Conservation (phyloP, 2,329 filamentous ascomycete genomes). For the Microdochium paspali region DNA sequence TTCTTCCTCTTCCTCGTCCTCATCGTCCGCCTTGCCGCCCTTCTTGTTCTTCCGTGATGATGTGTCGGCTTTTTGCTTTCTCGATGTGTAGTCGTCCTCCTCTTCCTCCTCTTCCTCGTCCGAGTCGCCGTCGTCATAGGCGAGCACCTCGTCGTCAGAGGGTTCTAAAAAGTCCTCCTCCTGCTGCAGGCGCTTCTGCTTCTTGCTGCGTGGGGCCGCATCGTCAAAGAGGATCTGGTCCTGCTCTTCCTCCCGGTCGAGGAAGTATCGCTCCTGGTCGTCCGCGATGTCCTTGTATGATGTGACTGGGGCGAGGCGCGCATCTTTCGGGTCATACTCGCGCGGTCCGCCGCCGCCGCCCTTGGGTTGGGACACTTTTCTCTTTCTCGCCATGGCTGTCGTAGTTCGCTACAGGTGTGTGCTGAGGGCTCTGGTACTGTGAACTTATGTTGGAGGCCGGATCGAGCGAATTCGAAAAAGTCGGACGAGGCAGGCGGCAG, state of each 20-base stretch:
- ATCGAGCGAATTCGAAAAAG: too few species aligned
- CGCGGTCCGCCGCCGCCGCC: constrained; percentile 40
- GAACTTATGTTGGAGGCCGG: too few species aligned
- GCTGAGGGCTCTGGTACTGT: not conserved
- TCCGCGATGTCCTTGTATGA: constrained; percentile 81
- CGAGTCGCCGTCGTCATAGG: constrained; percentile 33
- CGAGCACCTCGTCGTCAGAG: constrained; percentile 55
- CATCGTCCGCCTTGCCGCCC: constrained; percentile 12
- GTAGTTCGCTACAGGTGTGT: too few species aligned
- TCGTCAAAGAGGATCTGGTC: constrained; percentile 85
- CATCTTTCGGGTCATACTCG: constrained; percentile 46
- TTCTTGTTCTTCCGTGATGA: constrained; percentile 9
- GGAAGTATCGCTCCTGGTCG: constrained; percentile 88
- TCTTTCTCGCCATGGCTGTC: constrained; percentile 55
- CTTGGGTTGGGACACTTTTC: constrained; percentile 53
- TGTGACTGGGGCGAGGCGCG: constrained; percentile 49
- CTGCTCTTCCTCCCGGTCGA: constrained; percentile 74
- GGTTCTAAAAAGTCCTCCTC: constrained; percentile 51
- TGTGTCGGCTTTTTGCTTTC: constrained; percentile 8
- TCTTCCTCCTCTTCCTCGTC: constrained; percentile 43
- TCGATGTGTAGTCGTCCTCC: constrained; percentile 9
- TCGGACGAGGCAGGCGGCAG: too few species aligned
- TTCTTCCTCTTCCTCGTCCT: constrained; percentile 41
- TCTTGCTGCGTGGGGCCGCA: constrained; percentile 67
- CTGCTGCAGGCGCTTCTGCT: constrained; percentile 60